phyloP scores from a whole-genome alignment of 805 yeast species.

The Sungouiozyma ichnusensis region DNA sequence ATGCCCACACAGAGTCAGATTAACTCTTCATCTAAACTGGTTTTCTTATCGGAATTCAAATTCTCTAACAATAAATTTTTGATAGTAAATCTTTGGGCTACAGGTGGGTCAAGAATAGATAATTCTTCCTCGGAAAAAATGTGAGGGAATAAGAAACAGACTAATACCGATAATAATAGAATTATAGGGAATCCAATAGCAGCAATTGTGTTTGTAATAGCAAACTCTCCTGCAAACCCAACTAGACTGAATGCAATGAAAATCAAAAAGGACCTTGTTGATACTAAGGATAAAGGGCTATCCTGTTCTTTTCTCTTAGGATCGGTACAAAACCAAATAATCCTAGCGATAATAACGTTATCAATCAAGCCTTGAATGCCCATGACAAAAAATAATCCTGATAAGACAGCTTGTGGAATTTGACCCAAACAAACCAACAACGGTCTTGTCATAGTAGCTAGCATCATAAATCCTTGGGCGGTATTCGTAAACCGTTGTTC shows the following conservation, averaged over 20 bases:
- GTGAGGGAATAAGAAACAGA: slow-evolving; percentile 51
- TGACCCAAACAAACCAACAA: slow-evolving; percentile 66
- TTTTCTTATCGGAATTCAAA: slow-evolving; percentile 5
- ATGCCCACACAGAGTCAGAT: not conserved
- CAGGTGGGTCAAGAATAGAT: slow-evolving; percentile 52
- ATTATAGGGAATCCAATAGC: slow-evolving; percentile 94
- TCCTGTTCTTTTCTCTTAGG: slow-evolving; percentile 26
- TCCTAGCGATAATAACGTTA: slow-evolving; percentile 52
- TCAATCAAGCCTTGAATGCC: slow-evolving; percentile 68
- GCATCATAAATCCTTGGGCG: slow-evolving; percentile 69
- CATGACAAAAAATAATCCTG: slow-evolving; percentile 91
- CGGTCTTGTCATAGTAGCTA: slow-evolving; percentile 87
- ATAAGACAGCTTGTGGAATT: slow-evolving; percentile 86
- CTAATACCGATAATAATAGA: slow-evolving; percentile 51
- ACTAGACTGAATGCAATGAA: slow-evolving; percentile 50
- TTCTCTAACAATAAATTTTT: slow-evolving; percentile 31
- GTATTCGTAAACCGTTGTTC: slow-evolving; percentile 86
- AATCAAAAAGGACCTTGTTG: slow-evolving; percentile 33
- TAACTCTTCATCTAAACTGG: not conserved
- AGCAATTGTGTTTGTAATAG: slow-evolving; percentile 74
- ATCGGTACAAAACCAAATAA: slow-evolving; percentile 57
- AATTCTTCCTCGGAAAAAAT: slow-evolving; percentile 56
- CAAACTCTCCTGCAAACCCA: slow-evolving; percentile 74
- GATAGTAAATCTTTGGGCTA: slow-evolving; percentile 46
- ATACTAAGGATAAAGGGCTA: slow-evolving; percentile 24